A percentile compares a stretch with the other conserved stretches of the same genome.
These are phyloP conservation scores for Dipsacomyces acuminosporus DNA, from an alignment of 371 early-diverging fungal species.

Conservation along the genomic window DNA sequence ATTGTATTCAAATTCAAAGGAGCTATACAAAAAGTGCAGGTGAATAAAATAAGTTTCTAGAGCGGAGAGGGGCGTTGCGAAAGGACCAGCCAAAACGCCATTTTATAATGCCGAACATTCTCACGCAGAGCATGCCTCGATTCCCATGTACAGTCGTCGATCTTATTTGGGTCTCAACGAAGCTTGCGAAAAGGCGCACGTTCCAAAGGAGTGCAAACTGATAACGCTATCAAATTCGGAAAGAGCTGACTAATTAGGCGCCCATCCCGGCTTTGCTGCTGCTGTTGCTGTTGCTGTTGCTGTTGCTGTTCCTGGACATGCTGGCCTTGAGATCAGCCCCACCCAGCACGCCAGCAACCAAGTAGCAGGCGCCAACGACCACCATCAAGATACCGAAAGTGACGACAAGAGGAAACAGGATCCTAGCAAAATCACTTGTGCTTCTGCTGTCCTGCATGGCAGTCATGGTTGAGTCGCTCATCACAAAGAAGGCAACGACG, in stretches of 20 bases:
- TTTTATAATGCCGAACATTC: too few relatives aligned
- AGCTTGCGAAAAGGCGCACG: too few relatives aligned
- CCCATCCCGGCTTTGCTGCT: not conserved
- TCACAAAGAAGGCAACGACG: slow-evolving; percentile 24
- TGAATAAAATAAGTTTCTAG: slow-evolving; percentile 4
- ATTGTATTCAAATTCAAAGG: too few relatives aligned
- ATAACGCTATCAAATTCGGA: too few relatives aligned
- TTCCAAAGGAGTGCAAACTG: too few relatives aligned
- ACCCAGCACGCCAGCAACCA: slow-evolving; percentile 31
- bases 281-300: not conserved
- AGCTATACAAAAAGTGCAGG: not conserved
- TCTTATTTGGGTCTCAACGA: too few relatives aligned
- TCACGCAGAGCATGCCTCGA: too few relatives aligned
- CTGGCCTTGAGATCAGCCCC: slow-evolving; percentile 10
- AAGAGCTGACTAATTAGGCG: not conserved
- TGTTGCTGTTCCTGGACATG: not conserved
- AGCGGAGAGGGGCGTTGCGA: too few relatives aligned
- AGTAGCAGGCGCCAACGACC: slow-evolving; percentile 15
- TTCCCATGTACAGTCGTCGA: too few relatives aligned
- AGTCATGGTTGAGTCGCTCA: slow-evolving; percentile 23
- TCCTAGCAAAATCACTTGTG: slow-evolving; percentile 2
- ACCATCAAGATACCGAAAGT: slow-evolving; percentile 16
- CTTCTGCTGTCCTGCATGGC: slow-evolving; percentile 5
- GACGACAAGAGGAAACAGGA: slow-evolving; percentile 28
- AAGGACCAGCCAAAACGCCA: too few relatives aligned